These are phyloP conservation scores for Neurospora africana DNA, from an alignment of 495 filamentous ascomycete species.

Conservation along the genomic window DNA sequence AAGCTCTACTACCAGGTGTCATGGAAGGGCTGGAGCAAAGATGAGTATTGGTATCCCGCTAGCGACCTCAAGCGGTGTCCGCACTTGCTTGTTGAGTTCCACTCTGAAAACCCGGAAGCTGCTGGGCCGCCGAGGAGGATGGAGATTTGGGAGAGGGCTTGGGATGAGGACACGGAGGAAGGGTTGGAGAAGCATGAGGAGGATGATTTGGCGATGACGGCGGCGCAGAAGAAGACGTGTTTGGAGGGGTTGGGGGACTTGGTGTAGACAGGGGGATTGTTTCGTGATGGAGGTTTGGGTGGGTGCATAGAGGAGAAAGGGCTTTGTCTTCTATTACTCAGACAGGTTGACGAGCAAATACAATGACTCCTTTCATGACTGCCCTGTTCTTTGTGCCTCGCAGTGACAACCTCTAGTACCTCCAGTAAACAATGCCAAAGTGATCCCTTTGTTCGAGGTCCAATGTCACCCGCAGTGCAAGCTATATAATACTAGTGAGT, in stretches of 20 bases:
- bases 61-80: background rate
- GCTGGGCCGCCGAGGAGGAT: background rate
- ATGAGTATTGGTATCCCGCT: background rate
- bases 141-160: background rate
- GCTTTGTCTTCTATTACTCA: background rate
- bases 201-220: background rate
- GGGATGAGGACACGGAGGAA: background rate
- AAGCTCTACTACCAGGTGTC: background rate
- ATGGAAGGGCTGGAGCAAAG: background rate
- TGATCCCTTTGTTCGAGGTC: background rate
- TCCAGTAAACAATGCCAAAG: background rate
- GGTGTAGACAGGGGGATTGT: background rate
- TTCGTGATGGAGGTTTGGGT: background rate
- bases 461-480: background rate
- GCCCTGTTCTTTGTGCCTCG: background rate
- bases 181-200: background rate
- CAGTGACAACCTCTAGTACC: background rate
- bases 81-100: background rate
- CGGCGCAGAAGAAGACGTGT: background rate
- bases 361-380: background rate
- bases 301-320: background rate
- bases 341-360: too few species aligned
- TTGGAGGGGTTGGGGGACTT: background rate
- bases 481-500: too few species aligned
- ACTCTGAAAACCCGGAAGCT: background rate